Percentiles rank a stretch among this genome's conserved stretches.
Conservation (phyloP, 495 filamentous ascomycete species). For the Aspergillus sclerotiicarbonarius region DNA sequence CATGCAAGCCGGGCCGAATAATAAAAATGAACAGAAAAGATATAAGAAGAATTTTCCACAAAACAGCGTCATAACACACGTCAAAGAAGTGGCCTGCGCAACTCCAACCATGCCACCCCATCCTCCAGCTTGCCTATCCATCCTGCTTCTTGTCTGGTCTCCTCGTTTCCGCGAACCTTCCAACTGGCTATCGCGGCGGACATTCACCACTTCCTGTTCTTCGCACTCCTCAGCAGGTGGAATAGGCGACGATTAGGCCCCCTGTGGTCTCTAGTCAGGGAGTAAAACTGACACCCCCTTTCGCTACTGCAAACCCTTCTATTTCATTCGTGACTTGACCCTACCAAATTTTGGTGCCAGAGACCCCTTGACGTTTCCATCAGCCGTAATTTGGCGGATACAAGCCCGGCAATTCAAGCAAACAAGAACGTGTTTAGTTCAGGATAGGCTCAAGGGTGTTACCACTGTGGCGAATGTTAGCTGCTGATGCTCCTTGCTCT, state of each 20-base stretch:
- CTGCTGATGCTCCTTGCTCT: conserved; percentile 5
- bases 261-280: conserved; percentile 29
- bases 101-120: conserved; percentile 21
- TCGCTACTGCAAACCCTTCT: conserved; percentile 32
- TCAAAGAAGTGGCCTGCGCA: conserved; percentile 31
- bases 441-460: conserved; percentile 53
- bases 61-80: conserved; percentile 41
- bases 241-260: conserved; percentile 18
- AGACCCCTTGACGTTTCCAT: conserved; percentile 9
- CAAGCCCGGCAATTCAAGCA: conserved; percentile 14
- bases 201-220: conserved; percentile 10
- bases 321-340: conserved; percentile 11
- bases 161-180: conserved; percentile 12
- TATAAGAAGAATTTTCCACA: conserved; percentile 26
- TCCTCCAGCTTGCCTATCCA: conserved; percentile 13
- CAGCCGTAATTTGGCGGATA: conserved; percentile 14
- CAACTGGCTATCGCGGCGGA: conserved; percentile 6
- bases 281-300: conserved; percentile 34
- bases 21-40: conserved; percentile 24
- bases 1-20: conserved; percentile 28
- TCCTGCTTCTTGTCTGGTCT: conserved; percentile 11
- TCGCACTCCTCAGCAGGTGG: conserved; percentile 9
- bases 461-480: conserved; percentile 40
- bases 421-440: conserved; percentile 32
- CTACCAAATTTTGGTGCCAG: conserved; percentile 12